These are phyloP conservation scores for Hypomontagnella monticulosa DNA, from an alignment of 495 filamentous ascomycete species.

Conservation along the genomic window DNA sequence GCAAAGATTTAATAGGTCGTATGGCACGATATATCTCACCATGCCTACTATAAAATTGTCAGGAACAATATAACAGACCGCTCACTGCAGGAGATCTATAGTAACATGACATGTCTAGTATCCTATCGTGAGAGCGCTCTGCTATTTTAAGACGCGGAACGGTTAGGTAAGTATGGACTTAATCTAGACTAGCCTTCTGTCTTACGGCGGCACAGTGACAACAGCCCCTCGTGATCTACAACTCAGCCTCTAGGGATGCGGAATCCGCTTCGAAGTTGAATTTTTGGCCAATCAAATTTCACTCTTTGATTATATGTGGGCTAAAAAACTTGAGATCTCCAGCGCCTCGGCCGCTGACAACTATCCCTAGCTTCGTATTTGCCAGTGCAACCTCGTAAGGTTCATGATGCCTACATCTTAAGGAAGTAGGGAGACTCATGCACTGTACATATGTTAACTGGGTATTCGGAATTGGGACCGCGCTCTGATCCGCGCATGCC, in stretches of 20 bases:
- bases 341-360: conserved; percentile 2
- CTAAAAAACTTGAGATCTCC: conserved; percentile 15
- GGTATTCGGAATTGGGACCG: background rate
- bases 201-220: conserved; percentile 10
- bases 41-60: background rate
- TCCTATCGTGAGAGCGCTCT: background rate
- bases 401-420: conserved; percentile 3
- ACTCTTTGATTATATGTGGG: background rate
- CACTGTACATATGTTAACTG: too few relatives aligned
- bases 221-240: conserved; percentile 19
- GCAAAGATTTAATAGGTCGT: too few relatives aligned
- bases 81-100: background rate
- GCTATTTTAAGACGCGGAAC: conserved; percentile 14
- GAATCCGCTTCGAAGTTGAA: background rate
- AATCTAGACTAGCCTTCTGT: conserved; percentile 5
- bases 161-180: background rate
- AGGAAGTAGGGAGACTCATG: too few relatives aligned
- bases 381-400: conserved; percentile 11
- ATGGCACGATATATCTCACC: too few relatives aligned
- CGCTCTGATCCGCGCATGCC: background rate
- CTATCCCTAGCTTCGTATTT: conserved; percentile 25
- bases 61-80: background rate
- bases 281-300: conserved; percentile 13
- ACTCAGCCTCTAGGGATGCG: conserved; percentile 17
- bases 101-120: conserved; percentile 1